Evolutionary conservation across 768 basidiomycete species (phyloP), one percentile per base, ranked within the genome.

Genomic region (Leccinum arenicola): DNA sequence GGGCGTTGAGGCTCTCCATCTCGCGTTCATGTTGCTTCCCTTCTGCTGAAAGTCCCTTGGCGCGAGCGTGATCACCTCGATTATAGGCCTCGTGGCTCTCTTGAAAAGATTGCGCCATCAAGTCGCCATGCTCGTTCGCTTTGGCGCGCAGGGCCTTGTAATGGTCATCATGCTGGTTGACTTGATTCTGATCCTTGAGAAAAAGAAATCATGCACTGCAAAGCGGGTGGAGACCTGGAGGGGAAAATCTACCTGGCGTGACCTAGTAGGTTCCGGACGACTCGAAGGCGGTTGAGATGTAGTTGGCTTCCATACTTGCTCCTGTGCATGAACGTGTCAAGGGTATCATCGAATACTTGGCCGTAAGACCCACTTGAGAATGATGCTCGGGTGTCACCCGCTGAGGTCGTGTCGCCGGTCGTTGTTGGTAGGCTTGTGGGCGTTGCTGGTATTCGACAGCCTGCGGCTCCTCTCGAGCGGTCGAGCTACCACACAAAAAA

Each of bases 41-140:
- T 70, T 93, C 66, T 58, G 85, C 82, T 17, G 88, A 91, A 23
- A 97, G 79, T 52, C 89, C 78, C 73, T 98, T 95, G 21, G 95
- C 95, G 33, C 75, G 74, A 0, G 85, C 91, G 12, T 91, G 87
- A 63, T 97, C 85, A 3, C 89, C 84, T 1, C 77, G 75, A 49
- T 76, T 71, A 68, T 94, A 96, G 0, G 93, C 92, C 60, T 84
- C 77, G 66, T 91, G 89, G 63, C 89, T 88, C 66, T 85, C 76
- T 58, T 86, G 80, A 68, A 91, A 92, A 60, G 77, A 81, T 48
- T 73, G 77, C 8, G 81, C 85, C 92, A 94, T 95, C 68, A 78
- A 65, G 66, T 94, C 90, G 2, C 92, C 93, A 64, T 91, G 89
- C 53, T 82, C 78, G 56, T 85, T 87, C 2, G 96, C 96, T 58